phyloP scores from a whole-genome alignment of 306 rosid genomes.

The Trifolium pratense region DNA sequence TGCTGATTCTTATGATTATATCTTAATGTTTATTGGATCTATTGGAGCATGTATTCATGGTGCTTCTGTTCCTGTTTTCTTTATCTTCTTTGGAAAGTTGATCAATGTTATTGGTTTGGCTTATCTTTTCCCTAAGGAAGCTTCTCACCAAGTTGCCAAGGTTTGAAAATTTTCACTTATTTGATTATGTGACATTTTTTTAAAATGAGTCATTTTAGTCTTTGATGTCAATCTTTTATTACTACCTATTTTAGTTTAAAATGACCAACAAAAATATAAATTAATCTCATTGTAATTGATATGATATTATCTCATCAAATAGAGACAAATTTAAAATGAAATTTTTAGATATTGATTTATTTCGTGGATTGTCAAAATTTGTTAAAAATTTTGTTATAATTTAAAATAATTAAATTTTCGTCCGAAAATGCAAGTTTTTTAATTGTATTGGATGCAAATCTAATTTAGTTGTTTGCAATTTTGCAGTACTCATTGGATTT shows the following conservation, averaged over 20 bases:
- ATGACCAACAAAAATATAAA: neutral
- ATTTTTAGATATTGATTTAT: neutral
- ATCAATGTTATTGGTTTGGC: constrained; percentile 90
- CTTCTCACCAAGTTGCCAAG: constrained; percentile 93
- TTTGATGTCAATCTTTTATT: neutral
- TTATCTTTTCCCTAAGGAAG: constrained; percentile 85
- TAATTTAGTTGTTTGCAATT: constrained; percentile 22
- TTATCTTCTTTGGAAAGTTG: constrained; percentile 86
- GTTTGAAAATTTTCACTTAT: constrained; percentile 39
- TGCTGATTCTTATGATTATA: constrained; percentile 77
- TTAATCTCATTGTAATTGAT: neutral
- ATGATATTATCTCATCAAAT: neutral
- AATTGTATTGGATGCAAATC: neutral
- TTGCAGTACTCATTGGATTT: constrained; percentile 94
- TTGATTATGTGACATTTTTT: neutral
- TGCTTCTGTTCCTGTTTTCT: constrained; percentile 94
- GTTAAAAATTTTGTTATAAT: neutral
- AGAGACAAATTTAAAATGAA: neutral
- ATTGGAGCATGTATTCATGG: constrained; percentile 90
- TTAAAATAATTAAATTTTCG: neutral
- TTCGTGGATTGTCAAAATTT: neutral
- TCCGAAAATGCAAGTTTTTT: too few relatives aligned
- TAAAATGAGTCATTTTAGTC: neutral
- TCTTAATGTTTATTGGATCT: constrained; percentile 75
- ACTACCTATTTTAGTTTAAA: neutral